Evolutionary conservation across 768 basidiomycete genomes (phyloP), one percentile per base, ranked within the genome.

Genomic region (Boletus sensibilis): DNA sequence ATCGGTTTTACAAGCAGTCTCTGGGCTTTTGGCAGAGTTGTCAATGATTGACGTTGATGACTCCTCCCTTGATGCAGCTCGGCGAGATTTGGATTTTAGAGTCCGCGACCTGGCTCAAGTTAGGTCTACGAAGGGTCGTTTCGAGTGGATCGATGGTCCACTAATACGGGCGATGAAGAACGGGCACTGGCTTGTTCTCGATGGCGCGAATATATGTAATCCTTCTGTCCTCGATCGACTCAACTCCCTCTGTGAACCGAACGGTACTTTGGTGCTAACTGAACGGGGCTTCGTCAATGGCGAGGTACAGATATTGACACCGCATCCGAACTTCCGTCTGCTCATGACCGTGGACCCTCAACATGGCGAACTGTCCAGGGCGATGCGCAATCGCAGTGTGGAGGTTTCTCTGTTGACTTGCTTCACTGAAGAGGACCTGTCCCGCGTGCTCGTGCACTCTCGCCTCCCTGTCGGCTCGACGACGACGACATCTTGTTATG

Each of bases 321-420:
- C 97, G 2, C 95, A 98, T 68, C 85, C 88, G 2, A 78, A 87
- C 62, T 99, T 99, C 75, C 83, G 95, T 27, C 76, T 99, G 6
- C 89, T 98, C 74, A 96, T 99, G 94, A 84, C 87, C 2, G 85
- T 95, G 50, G 92, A 99, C 67, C 90, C 93, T 29, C 86, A 87
- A 58, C 81, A 88, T 58, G 97, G 97, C 43, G 97, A 99, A 72
- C 76, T 98, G 12, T 98, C 97, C 2, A 82, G 97, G 37, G 97
- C 97, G 2, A 99, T 99, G 97, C 88, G 97, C 25, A 99, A 99
- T 73, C 85, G 97, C 54, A 96, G 96, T 18, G 77, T 97, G 35
- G 97, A 99, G 72, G 80, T 98, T 45, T 79, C 81, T 29, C 64
- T 94, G 52, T 52, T 78, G 11, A 49, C 67, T 6, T 50, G 55